Evolutionary conservation across 2,329 filamentous ascomycete genomes (phyloP).

Genomic region (Neonectria sp.): DNA sequence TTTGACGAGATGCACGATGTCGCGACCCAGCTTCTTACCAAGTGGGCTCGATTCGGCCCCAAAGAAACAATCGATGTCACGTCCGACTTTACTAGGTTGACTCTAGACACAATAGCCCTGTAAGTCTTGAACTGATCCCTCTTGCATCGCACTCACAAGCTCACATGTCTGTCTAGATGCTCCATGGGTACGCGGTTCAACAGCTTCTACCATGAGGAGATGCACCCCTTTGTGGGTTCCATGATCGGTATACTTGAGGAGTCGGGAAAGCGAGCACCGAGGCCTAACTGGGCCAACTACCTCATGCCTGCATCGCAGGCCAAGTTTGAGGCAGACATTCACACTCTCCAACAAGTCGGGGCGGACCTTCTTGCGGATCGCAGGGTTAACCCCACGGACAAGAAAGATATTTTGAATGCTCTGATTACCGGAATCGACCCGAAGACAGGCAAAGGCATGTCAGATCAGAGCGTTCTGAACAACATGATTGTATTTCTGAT

Average conservation of each 20-base stretch:
- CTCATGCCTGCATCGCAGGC: constrained; percentile 60
- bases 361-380: constrained; percentile 70
- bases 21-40: constrained; percentile 72
- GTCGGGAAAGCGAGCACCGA: constrained; percentile 64
- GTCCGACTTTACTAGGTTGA: constrained; percentile 74
- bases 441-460: constrained; percentile 73
- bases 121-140: constrained; percentile 41
- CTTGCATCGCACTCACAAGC: constrained; percentile 1
- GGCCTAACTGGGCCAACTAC: constrained; percentile 62
- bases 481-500: constrained; percentile 81
- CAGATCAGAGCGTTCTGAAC: constrained; percentile 71
- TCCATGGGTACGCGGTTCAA: constrained; percentile 74
- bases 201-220: constrained; percentile 64
- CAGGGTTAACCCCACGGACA: constrained; percentile 63
- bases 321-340: constrained; percentile 66
- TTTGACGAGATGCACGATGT: constrained; percentile 72
- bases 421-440: constrained; percentile 76
- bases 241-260: constrained; percentile 74
- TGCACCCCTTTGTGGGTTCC: constrained; percentile 54
- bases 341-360: constrained; percentile 66
- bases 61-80: constrained; percentile 65
- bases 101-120: constrained; percentile 74
- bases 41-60: constrained; percentile 61
- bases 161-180: constrained; percentile 43
- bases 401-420: constrained; percentile 76